Conservation (phyloP, 2,329 filamentous ascomycete species). For the Didymella segeticola region DNA sequence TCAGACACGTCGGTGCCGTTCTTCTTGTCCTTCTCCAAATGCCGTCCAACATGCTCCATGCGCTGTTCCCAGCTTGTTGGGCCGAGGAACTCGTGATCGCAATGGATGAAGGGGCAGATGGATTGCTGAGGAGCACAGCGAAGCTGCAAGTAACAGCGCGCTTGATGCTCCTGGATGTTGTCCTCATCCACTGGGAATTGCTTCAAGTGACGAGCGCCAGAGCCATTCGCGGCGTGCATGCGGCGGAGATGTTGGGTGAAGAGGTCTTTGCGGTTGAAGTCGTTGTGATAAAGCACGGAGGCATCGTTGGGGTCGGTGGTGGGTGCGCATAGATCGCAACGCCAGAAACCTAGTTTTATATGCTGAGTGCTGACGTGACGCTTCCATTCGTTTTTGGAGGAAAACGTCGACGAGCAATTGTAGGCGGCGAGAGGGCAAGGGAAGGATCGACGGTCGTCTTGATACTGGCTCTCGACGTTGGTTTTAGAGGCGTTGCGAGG, state of each 20-base stretch:
- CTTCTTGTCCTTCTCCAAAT: constrained; percentile 68
- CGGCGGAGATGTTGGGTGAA: constrained; percentile 87
- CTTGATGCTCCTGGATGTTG: constrained; percentile 63
- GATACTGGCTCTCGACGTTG: constrained; percentile 15
- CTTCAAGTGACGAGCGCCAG: constrained; percentile 53
- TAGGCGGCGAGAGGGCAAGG: constrained; percentile 80
- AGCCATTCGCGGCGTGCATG: constrained; percentile 71
- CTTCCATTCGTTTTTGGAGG: constrained; percentile 94
- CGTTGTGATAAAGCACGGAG: constrained; percentile 54
- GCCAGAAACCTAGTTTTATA: constrained; percentile 74
- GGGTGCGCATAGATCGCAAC: constrained; percentile 70
- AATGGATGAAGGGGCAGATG: constrained; percentile 66
- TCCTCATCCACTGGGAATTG: constrained; percentile 54
- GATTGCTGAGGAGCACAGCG: constrained; percentile 68
- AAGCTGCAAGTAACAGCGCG: constrained; percentile 65
- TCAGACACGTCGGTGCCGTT: constrained; percentile 23
- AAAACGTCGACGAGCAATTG: constrained; percentile 75
- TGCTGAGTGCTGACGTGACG: constrained; percentile 84
- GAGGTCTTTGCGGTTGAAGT: constrained; percentile 91
- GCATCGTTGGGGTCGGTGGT: constrained; percentile 42
- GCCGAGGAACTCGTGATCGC: constrained; percentile 68
- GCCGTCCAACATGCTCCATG: constrained; percentile 86
- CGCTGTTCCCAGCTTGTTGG: constrained; percentile 75
- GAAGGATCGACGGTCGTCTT: constrained; percentile 61
- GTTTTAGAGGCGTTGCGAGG: constrained; percentile 20